phyloP scores from a whole-genome alignment of 2,329 filamentous ascomycete genomes.

The Esteya vermicola region DNA sequence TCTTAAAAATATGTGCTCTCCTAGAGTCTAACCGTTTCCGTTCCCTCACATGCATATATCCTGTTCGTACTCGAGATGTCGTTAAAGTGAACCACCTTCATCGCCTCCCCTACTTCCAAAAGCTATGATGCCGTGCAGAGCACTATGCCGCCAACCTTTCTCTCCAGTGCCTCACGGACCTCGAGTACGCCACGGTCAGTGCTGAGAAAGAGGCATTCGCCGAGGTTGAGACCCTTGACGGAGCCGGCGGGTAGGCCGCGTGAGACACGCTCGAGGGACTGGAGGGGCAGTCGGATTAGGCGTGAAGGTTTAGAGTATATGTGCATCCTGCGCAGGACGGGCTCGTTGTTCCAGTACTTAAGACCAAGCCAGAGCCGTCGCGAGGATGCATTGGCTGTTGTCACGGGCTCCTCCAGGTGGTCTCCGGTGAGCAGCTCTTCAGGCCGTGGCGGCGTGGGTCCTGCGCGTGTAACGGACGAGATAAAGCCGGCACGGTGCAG shows the following conservation, averaged over 20 bases:
- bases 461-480: slow-evolving; percentile 60
- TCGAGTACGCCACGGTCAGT: slow-evolving; percentile 72
- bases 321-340: slow-evolving; percentile 55
- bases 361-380: slow-evolving; percentile 76
- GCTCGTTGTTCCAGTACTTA: slow-evolving; percentile 77
- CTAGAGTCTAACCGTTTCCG: no score
- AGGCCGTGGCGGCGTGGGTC: slow-evolving; percentile 37
- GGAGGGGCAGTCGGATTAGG: slow-evolving; percentile 49
- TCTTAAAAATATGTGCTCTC: no score
- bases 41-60: no score
- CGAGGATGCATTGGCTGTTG: slow-evolving; percentile 54
- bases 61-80: no score
- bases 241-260: slow-evolving; percentile 56
- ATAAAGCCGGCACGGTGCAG: slow-evolving; percentile 74
- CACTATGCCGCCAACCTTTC: slow-evolving; percentile 65
- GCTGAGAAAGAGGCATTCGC: slow-evolving; percentile 68
- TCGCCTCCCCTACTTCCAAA: no score
- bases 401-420: slow-evolving; percentile 37
- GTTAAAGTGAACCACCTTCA: no score
- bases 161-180: slow-evolving; percentile 66
- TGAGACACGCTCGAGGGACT: slow-evolving; percentile 49
- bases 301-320: slow-evolving; percentile 63
- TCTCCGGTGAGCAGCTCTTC: slow-evolving; percentile 25
- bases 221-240: slow-evolving; percentile 60
- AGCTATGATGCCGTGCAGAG: slow-evolving; percentile 54